These are phyloP conservation scores for Colletotrichum viniferum DNA, from an alignment of 2,329 filamentous ascomycete genomes.

Conservation along the genomic window DNA sequence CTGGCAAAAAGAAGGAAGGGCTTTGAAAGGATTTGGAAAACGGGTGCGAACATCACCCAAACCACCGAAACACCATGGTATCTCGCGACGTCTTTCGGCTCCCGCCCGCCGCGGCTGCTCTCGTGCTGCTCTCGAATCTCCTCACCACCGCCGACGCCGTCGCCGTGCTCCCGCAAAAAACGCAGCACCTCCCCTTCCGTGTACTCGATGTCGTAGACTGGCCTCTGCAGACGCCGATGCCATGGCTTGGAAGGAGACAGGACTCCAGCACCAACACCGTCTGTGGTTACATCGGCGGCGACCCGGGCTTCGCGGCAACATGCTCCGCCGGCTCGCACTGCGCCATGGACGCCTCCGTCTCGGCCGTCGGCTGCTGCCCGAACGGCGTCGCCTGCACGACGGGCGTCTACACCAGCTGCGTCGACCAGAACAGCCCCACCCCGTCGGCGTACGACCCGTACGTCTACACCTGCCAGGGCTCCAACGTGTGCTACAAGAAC, in stretches of 20 bases:
- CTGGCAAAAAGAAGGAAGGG: not conserved
- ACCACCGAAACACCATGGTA: conserved; percentile 25
- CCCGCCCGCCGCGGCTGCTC: conserved; percentile 34
- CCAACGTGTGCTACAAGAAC: conserved; percentile 60
- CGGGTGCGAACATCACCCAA: not conserved
- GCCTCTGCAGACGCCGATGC: conserved; percentile 47
- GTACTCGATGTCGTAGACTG: conserved; percentile 42
- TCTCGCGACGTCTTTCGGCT: conserved; percentile 36
- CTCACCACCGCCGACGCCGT: conserved; percentile 37
- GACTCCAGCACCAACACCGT: conserved; percentile 50
- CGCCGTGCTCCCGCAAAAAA: conserved; percentile 47
- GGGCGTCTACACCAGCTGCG: conserved; percentile 63
- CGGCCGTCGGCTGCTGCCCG: conserved; percentile 62
- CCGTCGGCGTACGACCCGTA: conserved; percentile 60
- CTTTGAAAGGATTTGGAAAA: not conserved
- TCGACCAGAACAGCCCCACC: conserved; percentile 54
- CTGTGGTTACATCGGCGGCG: conserved; percentile 62
- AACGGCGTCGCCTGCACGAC: conserved; percentile 53
- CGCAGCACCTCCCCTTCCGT: conserved; percentile 37
- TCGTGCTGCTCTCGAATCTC: conserved; percentile 38
- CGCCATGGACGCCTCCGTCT: conserved; percentile 53
- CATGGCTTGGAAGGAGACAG: conserved; percentile 41
- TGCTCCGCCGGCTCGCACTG: conserved; percentile 64
- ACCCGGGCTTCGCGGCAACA: conserved; percentile 57
- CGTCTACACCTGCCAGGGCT: conserved; percentile 58